Percentiles rank a stretch among this genome's conserved stretches.
phyloP scores from a whole-genome alignment of 2,329 filamentous ascomycete genomes.

The Talaromyces sp. region DNA sequence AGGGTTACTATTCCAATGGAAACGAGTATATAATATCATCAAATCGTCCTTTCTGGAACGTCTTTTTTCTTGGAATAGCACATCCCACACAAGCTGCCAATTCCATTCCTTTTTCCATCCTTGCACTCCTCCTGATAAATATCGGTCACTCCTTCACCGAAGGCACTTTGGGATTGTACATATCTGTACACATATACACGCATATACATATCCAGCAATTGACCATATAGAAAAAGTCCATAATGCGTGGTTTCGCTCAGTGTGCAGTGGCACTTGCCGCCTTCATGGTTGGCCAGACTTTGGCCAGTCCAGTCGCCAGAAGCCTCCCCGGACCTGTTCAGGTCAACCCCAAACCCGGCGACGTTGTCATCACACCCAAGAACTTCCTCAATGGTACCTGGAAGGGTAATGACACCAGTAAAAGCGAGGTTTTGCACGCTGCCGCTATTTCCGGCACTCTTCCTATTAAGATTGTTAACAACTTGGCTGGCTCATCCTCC shows the following conservation, averaged over 20 bases:
- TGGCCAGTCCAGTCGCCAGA: conserved; percentile 13
- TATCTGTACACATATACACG: neutral
- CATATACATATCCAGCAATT: neutral
- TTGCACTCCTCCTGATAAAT: neutral
- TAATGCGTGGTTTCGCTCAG: conserved; percentile 13
- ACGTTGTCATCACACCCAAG: conserved; percentile 4
- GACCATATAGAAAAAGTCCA: neutral
- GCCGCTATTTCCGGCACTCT: neutral
- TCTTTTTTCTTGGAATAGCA: neutral
- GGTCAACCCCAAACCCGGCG: conserved; percentile 7
- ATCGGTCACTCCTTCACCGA: neutral
- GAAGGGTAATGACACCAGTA: neutral
- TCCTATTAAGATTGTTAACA: conserved; percentile 43
- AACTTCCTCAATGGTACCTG: conserved; percentile 17
- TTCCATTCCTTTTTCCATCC: conserved; percentile 1
- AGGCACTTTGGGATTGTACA: neutral
- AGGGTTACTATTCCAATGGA: neutral
- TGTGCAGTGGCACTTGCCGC: conserved; percentile 10
- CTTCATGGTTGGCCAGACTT: conserved; percentile 12
- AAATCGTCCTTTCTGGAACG: neutral
- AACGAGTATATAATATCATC: neutral
- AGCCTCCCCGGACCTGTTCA: conserved; percentile 5
- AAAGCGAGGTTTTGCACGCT: neutral
- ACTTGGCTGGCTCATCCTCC: conserved; percentile 35
- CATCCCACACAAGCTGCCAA: neutral